Evolutionary conservation across 2,329 filamentous ascomycete genomes (phyloP), one percentile per base, ranked within the genome.

Genomic region (Aureobasidium subglaciale): DNA sequence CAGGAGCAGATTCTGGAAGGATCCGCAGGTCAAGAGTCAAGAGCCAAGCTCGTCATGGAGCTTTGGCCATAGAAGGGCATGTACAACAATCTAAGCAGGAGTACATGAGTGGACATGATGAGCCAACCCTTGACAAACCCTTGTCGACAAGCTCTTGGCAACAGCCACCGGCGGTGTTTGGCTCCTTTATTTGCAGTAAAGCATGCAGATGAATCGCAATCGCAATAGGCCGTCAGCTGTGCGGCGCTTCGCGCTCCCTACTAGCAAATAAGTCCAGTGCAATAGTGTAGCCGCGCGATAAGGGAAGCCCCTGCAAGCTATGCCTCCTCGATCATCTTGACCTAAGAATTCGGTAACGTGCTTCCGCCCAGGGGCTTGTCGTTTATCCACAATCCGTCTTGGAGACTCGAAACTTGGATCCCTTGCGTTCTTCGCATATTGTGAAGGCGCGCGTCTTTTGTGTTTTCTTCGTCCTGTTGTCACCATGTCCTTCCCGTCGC

Each of bases 341-440:
- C 27, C n/a, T n/a, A 30, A 45, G 16, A 22, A 5, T 24, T 18
- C 43, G 29, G 29, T 15, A 16, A 35, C 9, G 20, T 27, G 8
- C 13, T 50, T 50, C 25, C 22, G 30, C 45, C 25, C 15, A 37
- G 32, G 45, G 46, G 46, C 16, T 9, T 35, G 32, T 35, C 32
- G 32, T 18, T 35, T 25, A 35, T 48, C 43, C 30, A 35, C 30
- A 35, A 48, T 48, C 43, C 43, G 15, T 27, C 41, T 24, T 24
- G 37, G 24, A 27, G 25, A 13, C n/a, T 20, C 16, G 25, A 25
- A 42, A 18, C 29, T 35, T 37, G 22, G n/a, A 18, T 37, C 24
- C 46, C 46, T 50, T 50, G 46, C 46, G 24, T 50, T 35, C 22
- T 38, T 27, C 9, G 18, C 24, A 37, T 13, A 37, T n/a, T 50